Conservation (phyloP, 305 asterid species). For the Fraxinus angustifolia region DNA sequence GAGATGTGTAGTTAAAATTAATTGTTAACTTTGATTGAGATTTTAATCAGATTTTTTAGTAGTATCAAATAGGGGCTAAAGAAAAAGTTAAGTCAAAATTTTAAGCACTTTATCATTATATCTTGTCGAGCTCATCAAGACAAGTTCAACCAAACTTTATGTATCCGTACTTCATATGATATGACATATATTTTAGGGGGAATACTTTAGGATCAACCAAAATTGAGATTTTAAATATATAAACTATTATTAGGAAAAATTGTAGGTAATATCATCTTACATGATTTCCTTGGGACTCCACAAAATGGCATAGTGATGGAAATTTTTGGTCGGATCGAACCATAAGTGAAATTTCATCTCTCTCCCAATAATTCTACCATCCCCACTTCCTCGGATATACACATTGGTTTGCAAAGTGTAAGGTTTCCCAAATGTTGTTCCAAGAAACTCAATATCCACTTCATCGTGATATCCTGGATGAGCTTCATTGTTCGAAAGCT, state of each 20-base stretch:
- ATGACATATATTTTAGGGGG: background rate
- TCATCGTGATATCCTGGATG: constrained; percentile 93
- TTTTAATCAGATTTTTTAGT: no score
- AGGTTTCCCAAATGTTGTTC: constrained; percentile 91
- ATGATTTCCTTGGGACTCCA: constrained; percentile 74
- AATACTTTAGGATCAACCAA: background rate
- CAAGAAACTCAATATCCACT: constrained; percentile 86
- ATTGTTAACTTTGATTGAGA: no score
- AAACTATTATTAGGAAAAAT: background rate
- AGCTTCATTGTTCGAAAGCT: constrained; percentile 80
- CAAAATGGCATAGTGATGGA: constrained; percentile 77
- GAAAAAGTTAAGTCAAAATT: background rate
- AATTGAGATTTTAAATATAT: background rate
- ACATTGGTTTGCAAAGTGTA: constrained; percentile 87
- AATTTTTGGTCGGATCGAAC: constrained; percentile 84
- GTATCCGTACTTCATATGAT: background rate
- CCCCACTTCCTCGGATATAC: constrained; percentile 85
- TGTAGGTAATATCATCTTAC: constrained; percentile 35
- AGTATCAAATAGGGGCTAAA: background rate
- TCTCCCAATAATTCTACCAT: constrained; percentile 73
- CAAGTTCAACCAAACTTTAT: background rate
- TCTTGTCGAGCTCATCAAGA: background rate
- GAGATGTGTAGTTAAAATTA: no score
- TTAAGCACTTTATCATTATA: background rate
- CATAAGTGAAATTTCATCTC: constrained; percentile 88